Base-by-base conservation (phyloP, 1,284 basidiomycete species). In the Irpex sp. region DNA sequence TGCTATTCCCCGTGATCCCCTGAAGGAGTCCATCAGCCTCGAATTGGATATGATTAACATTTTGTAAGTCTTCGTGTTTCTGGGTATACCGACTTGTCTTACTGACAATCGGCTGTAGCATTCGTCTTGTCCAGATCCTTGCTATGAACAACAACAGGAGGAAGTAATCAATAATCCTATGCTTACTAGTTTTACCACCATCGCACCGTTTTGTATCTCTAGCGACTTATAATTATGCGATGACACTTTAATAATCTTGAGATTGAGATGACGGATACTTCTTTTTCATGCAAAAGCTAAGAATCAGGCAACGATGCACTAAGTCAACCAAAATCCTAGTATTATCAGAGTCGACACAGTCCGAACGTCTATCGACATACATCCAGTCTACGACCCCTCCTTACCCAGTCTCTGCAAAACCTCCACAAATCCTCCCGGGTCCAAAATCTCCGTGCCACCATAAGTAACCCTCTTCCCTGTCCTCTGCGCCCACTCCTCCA, bases 381-480 rank as follows among this genome's bases (percentile, higher is more conserved):
- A 18, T 45, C 42, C 42, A 45, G 4, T 45, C 39, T 58, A 58
- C 21, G 53, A 62, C 33, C 64, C 61, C 57, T 67, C 65, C 67
- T 81, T 84, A 3, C 89, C 89, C 18, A 94, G 76, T 48, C 77
- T 77, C 62, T 85, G 85, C 66, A 96, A 71, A 12, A 87, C 78
- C 39, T 78, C 72, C 21, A 99, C 81, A 72, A 99, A 99, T 58
- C 86, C 87, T 69, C 84, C 84, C 9, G 97, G 96, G 67, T 93
- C 91, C 58, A 97, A 72, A 57, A 99, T 95, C 73, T 99, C 97
- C 10, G 97, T 99, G 21, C 93, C 91, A 12, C 97, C 97, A 73
- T 99, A 99, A 33, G 93, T 93, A 56, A 99, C 87, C 69, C 84
- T 84, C 76, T 93, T 93, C 16, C 90, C 90, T 9, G 85, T 85